Evolutionary conservation across 352 stramenopile species (phyloP), one percentile per base, ranked within the genome.

Genomic region (Globisporangium lucens): DNA sequence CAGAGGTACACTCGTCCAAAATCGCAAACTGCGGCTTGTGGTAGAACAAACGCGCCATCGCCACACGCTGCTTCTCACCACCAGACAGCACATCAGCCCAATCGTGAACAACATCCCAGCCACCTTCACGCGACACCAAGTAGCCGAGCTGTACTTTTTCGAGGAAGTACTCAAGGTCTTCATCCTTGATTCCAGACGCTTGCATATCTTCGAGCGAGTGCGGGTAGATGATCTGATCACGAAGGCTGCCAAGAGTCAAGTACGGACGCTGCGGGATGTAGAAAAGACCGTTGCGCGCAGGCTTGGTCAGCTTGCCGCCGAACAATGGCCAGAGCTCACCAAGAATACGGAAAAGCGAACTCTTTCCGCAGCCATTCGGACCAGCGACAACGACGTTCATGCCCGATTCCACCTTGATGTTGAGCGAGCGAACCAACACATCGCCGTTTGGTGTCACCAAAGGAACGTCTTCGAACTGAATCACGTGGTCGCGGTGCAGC

Each of bases 261-360:
- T 97, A 97, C 38, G 91, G 90, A 9, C 88, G 85, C 72, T 97
- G 91, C 0, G 89, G 89, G 43, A 97, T 93, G 80, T 97, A 97
- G 74, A 97, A 97, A n/a, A 97, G 70, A 15, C 85, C 82, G 61
- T 89, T 92, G 61, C 82, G 83, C 55, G 82, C 74, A 5, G 89
- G 89, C 69, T 95, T 95, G 41, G 84, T 90, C 41, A 97, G 65
- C 59, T 70, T 81, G 41, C 86, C 86, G 12, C 84, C 84, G 66
- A 90, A 92, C 53, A 97, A 70, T 2, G 89, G 88, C 91, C 91
- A 97, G 27, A 97, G 78, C 47, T 93, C 89, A 20, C 89, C 91
- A 17, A 97, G 75, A 64, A 94, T 86, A 17, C 91, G 84, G 74
- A 97, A 97, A 2, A 97, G 72, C 61, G 84, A 95, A 58, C 79